Conservation (phyloP, 805 yeast genomes). For the Blastobotrys muscicola region DNA sequence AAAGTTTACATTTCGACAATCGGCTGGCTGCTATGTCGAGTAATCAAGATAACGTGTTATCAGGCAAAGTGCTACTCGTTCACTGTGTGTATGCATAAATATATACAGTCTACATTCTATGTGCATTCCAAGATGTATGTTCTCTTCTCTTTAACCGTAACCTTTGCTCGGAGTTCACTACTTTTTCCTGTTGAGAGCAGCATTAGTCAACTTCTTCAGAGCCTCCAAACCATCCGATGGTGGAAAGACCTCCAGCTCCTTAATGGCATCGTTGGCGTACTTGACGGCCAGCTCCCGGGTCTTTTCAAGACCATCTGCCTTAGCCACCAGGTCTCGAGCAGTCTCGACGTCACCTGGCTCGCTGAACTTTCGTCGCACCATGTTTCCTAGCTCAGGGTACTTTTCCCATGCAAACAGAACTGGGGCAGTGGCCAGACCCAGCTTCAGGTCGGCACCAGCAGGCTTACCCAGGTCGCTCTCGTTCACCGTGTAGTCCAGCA, state of each 20-base stretch:
- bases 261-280: conserved; percentile 68
- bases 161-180: conserved; percentile 24
- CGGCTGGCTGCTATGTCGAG: no score
- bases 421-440: conserved; percentile 96
- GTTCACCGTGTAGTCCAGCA: conserved; percentile 88
- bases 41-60: no score
- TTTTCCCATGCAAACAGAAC: conserved; percentile 89
- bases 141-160: no score
- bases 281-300: conserved; percentile 69
- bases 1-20: no score
- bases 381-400: conserved; percentile 71
- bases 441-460: conserved; percentile 85
- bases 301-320: conserved; percentile 63
- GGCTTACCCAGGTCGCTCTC: conserved; percentile 87
- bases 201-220: conserved; percentile 70
- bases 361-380: conserved; percentile 76
- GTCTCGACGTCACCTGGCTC: conserved; percentile 73
- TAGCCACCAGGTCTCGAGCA: conserved; percentile 67
- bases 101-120: neutral
- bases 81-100: neutral
- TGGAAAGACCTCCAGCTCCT: conserved; percentile 60
- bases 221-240: conserved; percentile 87
- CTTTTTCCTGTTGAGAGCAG: conserved; percentile 73
- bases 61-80: no score
- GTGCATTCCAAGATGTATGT: no score